Evolutionary conservation across 495 filamentous ascomycete species (phyloP).

Genomic region (Penicillium tannophilum): DNA sequence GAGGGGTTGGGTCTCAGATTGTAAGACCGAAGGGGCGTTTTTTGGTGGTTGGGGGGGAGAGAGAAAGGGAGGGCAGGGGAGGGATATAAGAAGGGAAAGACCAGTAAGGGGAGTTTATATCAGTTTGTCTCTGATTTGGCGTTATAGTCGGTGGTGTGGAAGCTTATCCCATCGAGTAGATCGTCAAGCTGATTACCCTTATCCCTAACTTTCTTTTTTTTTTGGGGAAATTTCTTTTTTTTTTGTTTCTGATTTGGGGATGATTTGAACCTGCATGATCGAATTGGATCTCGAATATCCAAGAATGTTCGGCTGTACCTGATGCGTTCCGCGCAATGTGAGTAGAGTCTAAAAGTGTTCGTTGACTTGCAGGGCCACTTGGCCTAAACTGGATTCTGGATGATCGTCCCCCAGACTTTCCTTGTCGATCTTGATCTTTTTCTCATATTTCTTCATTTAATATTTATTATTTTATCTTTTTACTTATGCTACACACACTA

Average conservation of each 20-base stretch:
- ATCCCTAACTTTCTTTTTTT: constrained; percentile 34
- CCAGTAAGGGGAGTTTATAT: constrained; percentile 15
- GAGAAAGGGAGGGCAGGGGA: constrained; percentile 20
- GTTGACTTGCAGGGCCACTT: neutral
- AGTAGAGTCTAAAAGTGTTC: constrained; percentile 25
- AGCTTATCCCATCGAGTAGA: constrained; percentile 26
- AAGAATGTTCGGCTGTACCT: constrained; percentile 27
- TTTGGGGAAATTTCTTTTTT: constrained; percentile 8
- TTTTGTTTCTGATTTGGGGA: constrained; percentile 9
- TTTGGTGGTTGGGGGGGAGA: constrained; percentile 20
- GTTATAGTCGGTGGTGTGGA: constrained; percentile 2
- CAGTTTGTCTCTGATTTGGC: constrained; percentile 23
- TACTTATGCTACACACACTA: neutral
- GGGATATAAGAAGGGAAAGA: constrained; percentile 11
- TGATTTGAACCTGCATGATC: constrained; percentile 10
- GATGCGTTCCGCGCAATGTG: constrained; percentile 26
- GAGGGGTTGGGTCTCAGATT: constrained; percentile 38
- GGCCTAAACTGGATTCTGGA: neutral
- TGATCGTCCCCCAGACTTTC: neutral
- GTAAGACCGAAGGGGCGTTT: constrained; percentile 17
- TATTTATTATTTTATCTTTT: neutral
- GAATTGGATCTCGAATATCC: constrained; percentile 4
- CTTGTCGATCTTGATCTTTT: neutral
- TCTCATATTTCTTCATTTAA: no score
- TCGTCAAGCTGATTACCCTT: constrained; percentile 27